Base-by-base conservation (phyloP, 2,329 filamentous ascomycete genomes). In the Neurospora sp. region DNA sequence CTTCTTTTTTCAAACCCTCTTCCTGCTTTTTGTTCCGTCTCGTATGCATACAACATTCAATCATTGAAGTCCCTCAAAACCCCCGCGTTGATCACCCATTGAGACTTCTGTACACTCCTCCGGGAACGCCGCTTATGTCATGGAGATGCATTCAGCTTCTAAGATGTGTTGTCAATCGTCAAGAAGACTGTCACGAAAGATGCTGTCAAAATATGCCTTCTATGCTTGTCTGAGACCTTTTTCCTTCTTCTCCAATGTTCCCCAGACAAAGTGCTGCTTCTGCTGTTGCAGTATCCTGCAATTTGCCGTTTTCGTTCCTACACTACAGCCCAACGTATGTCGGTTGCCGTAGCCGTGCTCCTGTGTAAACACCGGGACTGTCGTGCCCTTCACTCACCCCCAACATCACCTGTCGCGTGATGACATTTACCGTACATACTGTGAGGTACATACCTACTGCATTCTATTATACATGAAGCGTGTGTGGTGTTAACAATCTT, bases 201-300 rank as follows among this genome's bases (percentile, higher is more conserved):
- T 13, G 28, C 52, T 69, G 23, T 46, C 39, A 67, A 67, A 67
- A 13, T 33, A 62, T 66, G 36, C 28, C 58, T 28, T 46, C n/a
- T 6, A 67, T 28, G 52, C 40, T 67, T 38, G 40, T 67, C 58
- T 62, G 10, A 17, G 40, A 67, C 68, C n/a, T 67, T 69, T 69
- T 69, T n/a, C 10, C 28, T 66, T 23, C 62, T n/a, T 38, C 38
- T 23, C 6, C 5, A 23, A 17, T 67, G 11, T 52, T 28, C 43
- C 19, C 19, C 11, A 52, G 19, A 28, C 13, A 33, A 28, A 28
- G n/a, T 28, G 0, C 52, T 36, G 23, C 23, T 62, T 17, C 28
- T 62, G 43, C 11, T 13, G 43, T 17, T 58, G 46, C 46, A 58
- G 46, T 3, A 8, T 4, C 6, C 46, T 33, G 52, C 23, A 62